These are phyloP conservation scores for Parachlorella kessleri DNA, from an alignment of 139 green algal species.

Conservation along the genomic window DNA sequence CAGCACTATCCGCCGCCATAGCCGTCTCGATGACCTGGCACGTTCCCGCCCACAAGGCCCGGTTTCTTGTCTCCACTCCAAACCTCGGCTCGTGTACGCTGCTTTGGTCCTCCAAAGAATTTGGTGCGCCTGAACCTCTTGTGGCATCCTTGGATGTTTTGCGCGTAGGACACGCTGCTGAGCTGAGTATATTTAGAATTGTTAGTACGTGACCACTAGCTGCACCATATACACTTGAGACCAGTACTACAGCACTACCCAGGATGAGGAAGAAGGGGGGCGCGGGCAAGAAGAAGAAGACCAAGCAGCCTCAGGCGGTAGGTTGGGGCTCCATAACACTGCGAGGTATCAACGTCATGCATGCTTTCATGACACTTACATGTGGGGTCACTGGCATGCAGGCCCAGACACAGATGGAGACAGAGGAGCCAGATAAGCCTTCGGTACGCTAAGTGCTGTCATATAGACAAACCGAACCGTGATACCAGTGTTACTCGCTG, in stretches of 20 bases:
- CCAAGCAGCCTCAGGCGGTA: not conserved
- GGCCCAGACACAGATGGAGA: not conserved
- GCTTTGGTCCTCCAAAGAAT: not conserved
- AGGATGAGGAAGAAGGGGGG: constrained; percentile 23
- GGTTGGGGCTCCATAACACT: not conserved
- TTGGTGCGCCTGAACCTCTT: not conserved
- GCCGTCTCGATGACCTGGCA: too few species aligned
- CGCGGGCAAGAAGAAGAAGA: constrained; percentile 22
- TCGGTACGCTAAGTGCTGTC: not conserved
- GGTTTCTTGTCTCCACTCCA: too few species aligned
- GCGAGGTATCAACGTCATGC: not conserved
- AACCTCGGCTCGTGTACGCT: too few species aligned
- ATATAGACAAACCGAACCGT: too few species aligned
- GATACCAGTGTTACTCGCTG: too few species aligned
- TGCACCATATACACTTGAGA: not conserved
- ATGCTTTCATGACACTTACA: not conserved
- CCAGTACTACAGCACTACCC: not conserved
- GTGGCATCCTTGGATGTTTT: not conserved
- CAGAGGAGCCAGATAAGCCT: not conserved
- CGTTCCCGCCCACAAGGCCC: too few species aligned
- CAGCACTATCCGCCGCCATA: too few species aligned
- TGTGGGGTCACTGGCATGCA: too few species aligned
- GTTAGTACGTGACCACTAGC: too few species aligned
- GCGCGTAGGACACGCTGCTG: too few species aligned
- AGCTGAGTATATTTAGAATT: too few species aligned